A percentile compares a stretch with the other conserved stretches of the same genome.
phyloP scores from a whole-genome alignment of 345 rosid genomes.

The Eutrema yunnanense region DNA sequence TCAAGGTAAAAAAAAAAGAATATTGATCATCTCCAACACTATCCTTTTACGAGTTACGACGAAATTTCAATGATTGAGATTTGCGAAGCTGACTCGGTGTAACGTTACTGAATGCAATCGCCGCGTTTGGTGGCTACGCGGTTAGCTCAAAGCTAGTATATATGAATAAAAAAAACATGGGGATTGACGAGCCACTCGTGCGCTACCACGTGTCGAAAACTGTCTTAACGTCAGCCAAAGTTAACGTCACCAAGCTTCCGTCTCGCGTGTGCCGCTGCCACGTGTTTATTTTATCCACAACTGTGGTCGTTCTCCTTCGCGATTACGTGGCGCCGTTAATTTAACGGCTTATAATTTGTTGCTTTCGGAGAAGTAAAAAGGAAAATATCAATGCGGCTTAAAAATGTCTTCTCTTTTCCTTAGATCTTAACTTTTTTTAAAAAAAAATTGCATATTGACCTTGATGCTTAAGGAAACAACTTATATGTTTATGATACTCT shows the following conservation, averaged over 20 bases:
- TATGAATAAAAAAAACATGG: background rate
- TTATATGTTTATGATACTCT: background rate
- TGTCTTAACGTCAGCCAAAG: conserved; percentile 4
- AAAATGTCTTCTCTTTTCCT: background rate
- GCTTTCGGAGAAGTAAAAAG: conserved; percentile 19
- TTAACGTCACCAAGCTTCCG: background rate
- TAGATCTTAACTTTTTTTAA: background rate
- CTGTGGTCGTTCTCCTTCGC: conserved; percentile 10
- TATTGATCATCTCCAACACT: background rate
- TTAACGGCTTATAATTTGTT: conserved; percentile 17
- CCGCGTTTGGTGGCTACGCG: background rate
- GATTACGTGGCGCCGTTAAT: conserved; percentile 26
- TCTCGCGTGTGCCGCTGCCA: conserved; percentile 8
- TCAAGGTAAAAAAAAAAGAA: background rate
- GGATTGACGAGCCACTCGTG: background rate
- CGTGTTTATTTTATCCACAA: background rate
- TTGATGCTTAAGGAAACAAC: background rate
- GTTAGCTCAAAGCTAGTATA: background rate
- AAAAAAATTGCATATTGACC: background rate
- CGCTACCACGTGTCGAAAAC: conserved; percentile 4
- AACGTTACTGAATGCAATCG: background rate
- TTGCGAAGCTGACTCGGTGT: conserved; percentile 2
- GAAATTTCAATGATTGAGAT: background rate
- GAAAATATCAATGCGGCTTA: conserved; percentile 8
- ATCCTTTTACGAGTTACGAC: background rate